These are phyloP conservation scores for Phytopythium delawarense DNA, from an alignment of 352 stramenopile species.

Conservation along the genomic window DNA sequence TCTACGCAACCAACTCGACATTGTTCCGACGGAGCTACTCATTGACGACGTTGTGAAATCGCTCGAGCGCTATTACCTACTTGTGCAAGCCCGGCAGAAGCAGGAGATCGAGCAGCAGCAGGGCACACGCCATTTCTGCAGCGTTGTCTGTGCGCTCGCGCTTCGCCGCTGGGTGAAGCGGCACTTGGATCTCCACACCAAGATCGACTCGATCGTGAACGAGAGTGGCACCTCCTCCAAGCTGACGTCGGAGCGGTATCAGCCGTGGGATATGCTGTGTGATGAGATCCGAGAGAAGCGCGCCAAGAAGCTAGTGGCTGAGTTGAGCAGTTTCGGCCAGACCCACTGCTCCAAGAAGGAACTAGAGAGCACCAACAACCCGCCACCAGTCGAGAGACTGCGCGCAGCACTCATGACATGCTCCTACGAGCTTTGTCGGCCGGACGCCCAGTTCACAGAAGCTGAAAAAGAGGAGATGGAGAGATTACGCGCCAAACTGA, in stretches of 20 bases:
- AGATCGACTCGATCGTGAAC: background rate
- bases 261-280: background rate
- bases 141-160: background rate
- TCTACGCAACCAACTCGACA: background rate
- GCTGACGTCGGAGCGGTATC: background rate
- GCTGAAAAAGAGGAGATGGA: background rate
- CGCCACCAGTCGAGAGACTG: background rate
- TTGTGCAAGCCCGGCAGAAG: background rate
- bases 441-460: background rate
- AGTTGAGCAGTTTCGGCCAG: background rate
- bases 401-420: background rate
- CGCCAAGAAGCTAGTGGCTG: background rate
- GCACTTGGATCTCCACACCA: background rate
- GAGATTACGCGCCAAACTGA: background rate
- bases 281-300: background rate
- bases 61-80: background rate
- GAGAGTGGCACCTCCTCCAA: background rate
- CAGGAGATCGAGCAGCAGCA: background rate
- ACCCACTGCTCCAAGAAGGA: background rate
- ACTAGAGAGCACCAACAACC: background rate
- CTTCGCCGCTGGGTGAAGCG: background rate
- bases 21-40: background rate
- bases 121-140: background rate
- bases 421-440: background rate
- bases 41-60: background rate